These are phyloP conservation scores for Salvia hispanica DNA, from an alignment of 257 asterid genomes.

Conservation along the genomic window DNA sequence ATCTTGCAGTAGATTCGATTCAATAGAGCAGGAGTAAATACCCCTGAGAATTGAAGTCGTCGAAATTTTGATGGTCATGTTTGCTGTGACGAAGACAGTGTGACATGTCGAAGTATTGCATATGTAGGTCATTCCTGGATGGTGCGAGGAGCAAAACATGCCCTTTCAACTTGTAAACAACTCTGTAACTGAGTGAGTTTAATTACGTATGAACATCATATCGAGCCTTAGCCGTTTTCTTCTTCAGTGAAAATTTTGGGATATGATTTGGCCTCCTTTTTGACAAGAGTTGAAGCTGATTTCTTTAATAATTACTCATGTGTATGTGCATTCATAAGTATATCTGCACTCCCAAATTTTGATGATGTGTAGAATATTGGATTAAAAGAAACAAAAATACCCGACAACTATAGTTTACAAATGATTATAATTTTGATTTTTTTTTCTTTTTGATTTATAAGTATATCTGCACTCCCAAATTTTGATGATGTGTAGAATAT, in stretches of 20 bases:
- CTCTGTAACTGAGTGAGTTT: slow-evolving; percentile 8
- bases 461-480: no score
- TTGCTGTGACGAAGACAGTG: slow-evolving; percentile 21
- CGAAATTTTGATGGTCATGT: slow-evolving; percentile 19
- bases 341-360: no score
- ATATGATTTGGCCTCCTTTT: neutral
- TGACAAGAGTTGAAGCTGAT: slow-evolving; percentile 12
- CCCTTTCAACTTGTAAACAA: slow-evolving; percentile 26
- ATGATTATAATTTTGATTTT: no score
- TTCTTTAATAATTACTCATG: neutral
- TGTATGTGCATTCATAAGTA: slow-evolving; percentile 4
- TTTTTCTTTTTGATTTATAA: no score
- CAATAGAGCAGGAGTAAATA: slow-evolving; percentile 31
- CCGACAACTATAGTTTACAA: no score
- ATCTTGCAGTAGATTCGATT: slow-evolving; percentile 34
- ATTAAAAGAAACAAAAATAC: no score
- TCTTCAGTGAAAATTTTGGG: neutral
- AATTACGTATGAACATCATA: slow-evolving; percentile 11
- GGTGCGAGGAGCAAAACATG: slow-evolving; percentile 17
- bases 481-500: no score
- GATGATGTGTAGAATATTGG: no score
- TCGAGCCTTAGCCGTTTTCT: neutral
- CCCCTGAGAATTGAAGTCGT: slow-evolving; percentile 14
- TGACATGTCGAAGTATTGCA: slow-evolving; percentile 16
- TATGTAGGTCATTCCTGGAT: slow-evolving; percentile 29